Evolutionary conservation across 768 basidiomycete genomes (phyloP).

Genomic region (Boletus edulis): DNA sequence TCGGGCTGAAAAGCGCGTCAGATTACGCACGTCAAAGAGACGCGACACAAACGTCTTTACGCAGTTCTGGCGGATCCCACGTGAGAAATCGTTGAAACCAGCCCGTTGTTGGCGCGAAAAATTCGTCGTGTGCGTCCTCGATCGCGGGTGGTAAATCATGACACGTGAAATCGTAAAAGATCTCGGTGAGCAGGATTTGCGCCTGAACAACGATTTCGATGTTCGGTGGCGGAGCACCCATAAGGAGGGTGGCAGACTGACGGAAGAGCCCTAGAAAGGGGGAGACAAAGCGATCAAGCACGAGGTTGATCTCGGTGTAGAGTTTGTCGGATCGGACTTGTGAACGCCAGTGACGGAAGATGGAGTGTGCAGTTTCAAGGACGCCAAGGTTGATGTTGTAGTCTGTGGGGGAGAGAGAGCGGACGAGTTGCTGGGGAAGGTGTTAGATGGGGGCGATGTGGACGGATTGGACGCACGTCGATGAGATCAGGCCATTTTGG

Average conservation of each 20-base stretch:
- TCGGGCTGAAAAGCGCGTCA: slow-evolving; percentile 52
- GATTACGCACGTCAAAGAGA: not conserved
- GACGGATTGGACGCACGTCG: slow-evolving; percentile 58
- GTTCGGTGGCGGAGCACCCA: slow-evolving; percentile 39
- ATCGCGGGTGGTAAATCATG: slow-evolving; percentile 95
- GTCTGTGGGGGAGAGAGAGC: slow-evolving; percentile 74
- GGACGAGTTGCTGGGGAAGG: slow-evolving; percentile 74
- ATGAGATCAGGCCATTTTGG: slow-evolving; percentile 83
- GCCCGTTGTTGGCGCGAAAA: slow-evolving; percentile 69
- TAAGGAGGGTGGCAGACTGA: slow-evolving; percentile 53
- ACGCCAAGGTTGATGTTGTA: slow-evolving; percentile 88
- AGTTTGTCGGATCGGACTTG: slow-evolving; percentile 85
- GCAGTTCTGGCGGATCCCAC: slow-evolving; percentile 73
- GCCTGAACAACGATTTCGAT: slow-evolving; percentile 61
- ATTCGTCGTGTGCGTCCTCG: slow-evolving; percentile 82
- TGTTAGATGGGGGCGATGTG: slow-evolving; percentile 13
- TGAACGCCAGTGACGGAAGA: slow-evolving; percentile 91
- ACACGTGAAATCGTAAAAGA: slow-evolving; percentile 92
- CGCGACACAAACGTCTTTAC: slow-evolving; percentile 53
- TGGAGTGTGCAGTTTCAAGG: slow-evolving; percentile 92
- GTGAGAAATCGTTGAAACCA: slow-evolving; percentile 79
- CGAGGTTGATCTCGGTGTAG: slow-evolving; percentile 89
- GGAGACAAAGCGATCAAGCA: slow-evolving; percentile 75
- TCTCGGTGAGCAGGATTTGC: slow-evolving; percentile 75
- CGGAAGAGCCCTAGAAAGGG: slow-evolving; percentile 86